Evolutionary conservation across 164 flowering plant genomes (phyloP).

Genomic region (Magnolia kwangsiensis): DNA sequence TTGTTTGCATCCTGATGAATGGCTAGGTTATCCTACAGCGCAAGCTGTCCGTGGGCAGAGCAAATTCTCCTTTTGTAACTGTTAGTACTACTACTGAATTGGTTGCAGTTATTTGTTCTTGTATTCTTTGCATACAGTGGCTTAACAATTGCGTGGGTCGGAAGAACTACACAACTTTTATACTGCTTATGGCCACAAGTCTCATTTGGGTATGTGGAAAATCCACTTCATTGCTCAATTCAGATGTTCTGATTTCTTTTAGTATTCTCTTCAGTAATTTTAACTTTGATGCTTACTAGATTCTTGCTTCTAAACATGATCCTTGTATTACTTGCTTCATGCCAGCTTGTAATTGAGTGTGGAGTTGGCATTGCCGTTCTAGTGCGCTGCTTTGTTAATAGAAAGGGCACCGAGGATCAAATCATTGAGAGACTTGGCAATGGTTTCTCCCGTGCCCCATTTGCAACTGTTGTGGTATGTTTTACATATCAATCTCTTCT

Average conservation of each 20-base stretch:
- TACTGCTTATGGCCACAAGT: constrained; percentile 84
- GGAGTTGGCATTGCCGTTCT: constrained; percentile 91
- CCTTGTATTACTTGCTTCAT: background rate
- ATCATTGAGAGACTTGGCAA: constrained; percentile 87
- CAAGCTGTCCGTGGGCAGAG: too few relatives aligned
- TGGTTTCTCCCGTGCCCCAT: constrained; percentile 91
- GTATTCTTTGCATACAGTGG: constrained; percentile 51
- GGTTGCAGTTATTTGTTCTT: background rate
- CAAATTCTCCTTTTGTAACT: background rate
- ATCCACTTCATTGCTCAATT: background rate
- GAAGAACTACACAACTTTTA: constrained; percentile 81
- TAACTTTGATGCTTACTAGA: background rate
- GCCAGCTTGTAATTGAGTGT: constrained; percentile 75
- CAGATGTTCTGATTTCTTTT: background rate
- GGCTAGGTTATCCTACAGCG: background rate
- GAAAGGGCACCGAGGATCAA: constrained; percentile 62
- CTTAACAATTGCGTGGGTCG: constrained; percentile 96
- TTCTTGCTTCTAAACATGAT: background rate
- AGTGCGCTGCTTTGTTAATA: constrained; percentile 81
- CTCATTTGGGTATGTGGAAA: constrained; percentile 76
- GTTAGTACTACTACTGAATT: background rate
- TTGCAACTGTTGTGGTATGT: constrained; percentile 89
- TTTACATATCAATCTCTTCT: background rate
- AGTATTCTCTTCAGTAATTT: background rate
- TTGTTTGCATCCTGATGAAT: background rate